Conservation (phyloP, 371 early-diverging fungal species). For the Batrachochytrium dendrobatidis region DNA sequence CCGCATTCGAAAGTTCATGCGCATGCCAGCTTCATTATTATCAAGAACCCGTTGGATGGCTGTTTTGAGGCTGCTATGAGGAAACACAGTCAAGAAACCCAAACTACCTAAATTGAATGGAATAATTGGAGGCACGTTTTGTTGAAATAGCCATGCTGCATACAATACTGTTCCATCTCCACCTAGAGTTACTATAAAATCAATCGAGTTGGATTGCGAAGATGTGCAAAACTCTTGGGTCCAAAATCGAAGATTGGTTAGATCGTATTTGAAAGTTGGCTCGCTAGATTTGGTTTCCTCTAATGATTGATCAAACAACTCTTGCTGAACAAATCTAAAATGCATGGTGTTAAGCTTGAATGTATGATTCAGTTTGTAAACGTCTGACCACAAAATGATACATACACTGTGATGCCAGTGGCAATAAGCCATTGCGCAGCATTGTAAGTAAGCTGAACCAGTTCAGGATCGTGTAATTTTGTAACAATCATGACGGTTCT, state of each 20-base stretch:
- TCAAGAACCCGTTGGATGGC: slow-evolving; percentile 18
- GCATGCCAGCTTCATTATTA: slow-evolving; percentile 23
- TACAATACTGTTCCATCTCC: slow-evolving; percentile 96
- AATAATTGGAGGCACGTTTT: slow-evolving; percentile 77
- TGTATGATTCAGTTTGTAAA: too few relatives aligned
- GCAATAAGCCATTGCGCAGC: slow-evolving; percentile 65
- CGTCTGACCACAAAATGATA: too few relatives aligned
- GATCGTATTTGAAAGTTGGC: too few relatives aligned
- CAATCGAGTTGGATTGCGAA: slow-evolving; percentile 10
- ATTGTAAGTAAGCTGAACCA: slow-evolving; percentile 71
- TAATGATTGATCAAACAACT: slow-evolving; percentile 3
- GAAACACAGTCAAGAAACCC: slow-evolving; percentile 87
- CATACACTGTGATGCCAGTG: slow-evolving; percentile 59
- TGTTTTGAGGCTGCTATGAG: slow-evolving; percentile 54
- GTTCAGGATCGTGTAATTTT: slow-evolving; percentile 72
- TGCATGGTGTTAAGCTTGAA: neutral
- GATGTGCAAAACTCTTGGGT: slow-evolving; percentile 58
- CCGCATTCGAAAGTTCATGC: slow-evolving; percentile 83
- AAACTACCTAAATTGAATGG: slow-evolving; percentile 88
- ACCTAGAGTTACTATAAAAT: slow-evolving; percentile 78
- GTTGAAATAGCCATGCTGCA: slow-evolving; percentile 77
- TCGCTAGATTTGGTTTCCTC: too few relatives aligned
- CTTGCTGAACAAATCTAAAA: slow-evolving; percentile 7
- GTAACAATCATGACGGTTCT: slow-evolving; percentile 81
- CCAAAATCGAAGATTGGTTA: slow-evolving; percentile 38